These are phyloP conservation scores for Fusarium coicis DNA, from an alignment of 2,329 filamentous ascomycete genomes.

Conservation along the genomic window DNA sequence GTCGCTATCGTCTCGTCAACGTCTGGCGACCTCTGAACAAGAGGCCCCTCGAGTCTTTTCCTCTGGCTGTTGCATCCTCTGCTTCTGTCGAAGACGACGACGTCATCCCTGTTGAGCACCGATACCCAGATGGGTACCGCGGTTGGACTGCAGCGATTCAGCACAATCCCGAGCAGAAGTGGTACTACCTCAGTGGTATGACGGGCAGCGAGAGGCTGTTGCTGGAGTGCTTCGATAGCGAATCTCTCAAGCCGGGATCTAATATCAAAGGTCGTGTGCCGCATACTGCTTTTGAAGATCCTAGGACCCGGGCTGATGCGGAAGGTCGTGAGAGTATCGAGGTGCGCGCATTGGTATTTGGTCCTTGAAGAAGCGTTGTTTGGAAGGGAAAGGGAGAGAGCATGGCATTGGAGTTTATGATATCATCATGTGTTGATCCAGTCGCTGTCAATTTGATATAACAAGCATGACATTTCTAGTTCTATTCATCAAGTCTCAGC, in stretches of 20 bases:
- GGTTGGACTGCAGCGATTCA: slow-evolving; percentile 80
- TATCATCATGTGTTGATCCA: neutral
- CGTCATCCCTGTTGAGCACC: slow-evolving; percentile 77
- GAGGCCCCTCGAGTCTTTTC: slow-evolving; percentile 71
- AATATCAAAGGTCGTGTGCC: slow-evolving; percentile 68
- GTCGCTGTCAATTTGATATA: slow-evolving; percentile 7
- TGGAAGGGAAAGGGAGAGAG: neutral
- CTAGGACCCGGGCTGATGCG: slow-evolving; percentile 74
- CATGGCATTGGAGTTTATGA: neutral
- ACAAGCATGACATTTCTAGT: slow-evolving; percentile 33
- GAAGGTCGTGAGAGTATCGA: slow-evolving; percentile 88
- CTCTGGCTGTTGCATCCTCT: slow-evolving; percentile 76
- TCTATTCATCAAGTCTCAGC: slow-evolving; percentile 32
- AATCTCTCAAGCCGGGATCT: slow-evolving; percentile 60
- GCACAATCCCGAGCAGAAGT: slow-evolving; percentile 71
- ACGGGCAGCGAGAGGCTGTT: slow-evolving; percentile 76
- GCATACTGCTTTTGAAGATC: slow-evolving; percentile 84
- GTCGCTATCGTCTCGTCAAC: slow-evolving; percentile 85
- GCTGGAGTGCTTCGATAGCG: slow-evolving; percentile 82
- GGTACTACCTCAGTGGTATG: slow-evolving; percentile 87
- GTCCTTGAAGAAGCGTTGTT: slow-evolving; percentile 53
- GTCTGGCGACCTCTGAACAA: slow-evolving; percentile 78
- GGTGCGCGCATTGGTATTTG: slow-evolving; percentile 86
- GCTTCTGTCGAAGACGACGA: slow-evolving; percentile 69
- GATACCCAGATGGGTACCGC: slow-evolving; percentile 71